Base-by-base conservation (phyloP, 306 rosid genomes). In the Casuarina glauca region DNA sequence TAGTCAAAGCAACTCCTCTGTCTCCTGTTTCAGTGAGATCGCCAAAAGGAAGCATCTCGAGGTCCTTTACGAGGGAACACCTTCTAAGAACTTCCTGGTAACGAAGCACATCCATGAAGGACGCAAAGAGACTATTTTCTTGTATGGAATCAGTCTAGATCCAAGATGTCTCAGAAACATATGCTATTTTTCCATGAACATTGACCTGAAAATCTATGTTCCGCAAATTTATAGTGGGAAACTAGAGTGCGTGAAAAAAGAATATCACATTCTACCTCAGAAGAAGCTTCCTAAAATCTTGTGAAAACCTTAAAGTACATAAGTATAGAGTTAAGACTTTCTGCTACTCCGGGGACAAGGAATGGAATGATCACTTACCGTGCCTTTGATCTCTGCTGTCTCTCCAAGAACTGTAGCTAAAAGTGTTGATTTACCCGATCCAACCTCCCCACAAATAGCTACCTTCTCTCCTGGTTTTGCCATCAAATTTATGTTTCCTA, bases 121-220 rank as follows among this genome's bases (percentile, higher is more conserved):
- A 80, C 39, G 91, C 90, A 76, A 89, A 86, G 9, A 89, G 63
- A 45, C 86, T 84, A 72, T 85, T 89, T 39, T 89, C 88, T 44
- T 19, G 62, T 42, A 90, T 86, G n/a, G 86, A 87, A 2, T 91
- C 91, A 0, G 90, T 80, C 71, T 86, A 90, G 52, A 89, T 85
- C 93, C 91, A 89, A 17, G 93, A 82, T 57, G 91, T 79, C 73
- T 89, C 91, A 45, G 93, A 83, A 83, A 89, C 91, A 78, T 84
- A 89, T 38, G 91, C 93, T 67, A 85, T 54, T 72, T 84, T 85
- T 38, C 91, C 91, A 74, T 68, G 61, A 49, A 75, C 78, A 60
- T 72, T 76, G 76, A 86, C 83, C 91, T 87, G 87, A 32, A 85
- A 45, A 43, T 16, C 1, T 48, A 48, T 48, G 3, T 48, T 48